These are phyloP conservation scores for Capronia epimyces DNA, from an alignment of 2,329 filamentous ascomycete species.

Conservation along the genomic window DNA sequence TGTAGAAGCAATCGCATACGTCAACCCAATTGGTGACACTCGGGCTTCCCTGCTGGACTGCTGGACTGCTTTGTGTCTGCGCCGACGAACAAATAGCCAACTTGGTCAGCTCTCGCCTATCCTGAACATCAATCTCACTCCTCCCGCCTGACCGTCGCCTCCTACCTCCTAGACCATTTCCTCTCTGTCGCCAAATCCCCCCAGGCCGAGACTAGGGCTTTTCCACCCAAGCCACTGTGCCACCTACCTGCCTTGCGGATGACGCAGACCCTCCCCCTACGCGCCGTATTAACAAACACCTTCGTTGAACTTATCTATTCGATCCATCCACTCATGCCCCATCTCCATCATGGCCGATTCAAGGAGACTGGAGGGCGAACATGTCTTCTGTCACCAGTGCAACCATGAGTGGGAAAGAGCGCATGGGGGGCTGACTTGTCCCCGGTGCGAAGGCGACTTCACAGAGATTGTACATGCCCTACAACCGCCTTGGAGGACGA, in stretches of 20 bases:
- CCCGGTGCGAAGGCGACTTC: conserved; percentile 69
- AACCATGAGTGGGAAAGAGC: conserved; percentile 73
- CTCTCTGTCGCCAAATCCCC: not conserved
- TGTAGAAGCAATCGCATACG: no score
- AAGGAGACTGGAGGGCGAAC: conserved; percentile 49
- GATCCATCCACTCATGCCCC: not conserved
- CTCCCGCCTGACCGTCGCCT: not conserved
- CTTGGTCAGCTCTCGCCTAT: no score
- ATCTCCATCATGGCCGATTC: conserved; percentile 33
- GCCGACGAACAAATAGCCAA: not conserved
- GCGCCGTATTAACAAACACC: not conserved
- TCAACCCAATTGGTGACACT: not conserved
- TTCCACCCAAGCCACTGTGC: not conserved
- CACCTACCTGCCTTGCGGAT: conserved; percentile 7
- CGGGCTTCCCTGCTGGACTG: not conserved
- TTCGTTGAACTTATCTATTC: not conserved
- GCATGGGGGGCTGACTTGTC: conserved; percentile 65
- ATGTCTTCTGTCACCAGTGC: conserved; percentile 83
- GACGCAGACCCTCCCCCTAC: conserved; percentile 14
- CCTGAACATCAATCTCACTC: no score
- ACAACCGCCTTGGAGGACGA: not conserved
- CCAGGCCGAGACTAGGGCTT: not conserved
- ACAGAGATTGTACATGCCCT: conserved; percentile 70
- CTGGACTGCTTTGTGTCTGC: not conserved
- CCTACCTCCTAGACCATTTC: not conserved